Conservation (phyloP, 2,329 filamentous ascomycete species). For the Stemphylium vesicarium region DNA sequence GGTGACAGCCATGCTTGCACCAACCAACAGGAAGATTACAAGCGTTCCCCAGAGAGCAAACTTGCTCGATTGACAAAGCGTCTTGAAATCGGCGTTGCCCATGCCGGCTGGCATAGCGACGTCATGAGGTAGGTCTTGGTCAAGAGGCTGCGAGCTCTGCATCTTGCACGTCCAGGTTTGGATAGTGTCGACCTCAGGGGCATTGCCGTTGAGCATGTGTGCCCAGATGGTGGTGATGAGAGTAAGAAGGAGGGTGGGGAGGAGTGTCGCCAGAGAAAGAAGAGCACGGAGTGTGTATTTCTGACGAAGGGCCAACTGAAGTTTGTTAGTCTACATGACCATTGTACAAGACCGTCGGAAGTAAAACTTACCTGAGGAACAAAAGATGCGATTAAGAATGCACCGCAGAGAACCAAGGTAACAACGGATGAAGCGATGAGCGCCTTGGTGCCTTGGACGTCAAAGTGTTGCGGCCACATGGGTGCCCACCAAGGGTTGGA, state of each 20-base stretch:
- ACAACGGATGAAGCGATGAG: slow-evolving; percentile 50
- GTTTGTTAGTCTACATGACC: slow-evolving; percentile 8
- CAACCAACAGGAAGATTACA: slow-evolving; percentile 50
- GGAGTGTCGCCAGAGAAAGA: slow-evolving; percentile 43
- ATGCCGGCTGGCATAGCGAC: slow-evolving; percentile 32
- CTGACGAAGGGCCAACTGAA: slow-evolving; percentile 41
- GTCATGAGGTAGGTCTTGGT: slow-evolving; percentile 24
- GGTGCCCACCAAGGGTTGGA: slow-evolving; percentile 57
- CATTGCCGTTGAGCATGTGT: slow-evolving; percentile 46
- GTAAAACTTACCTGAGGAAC: slow-evolving; percentile 41
- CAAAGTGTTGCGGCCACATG: slow-evolving; percentile 57
- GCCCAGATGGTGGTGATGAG: slow-evolving; percentile 51
- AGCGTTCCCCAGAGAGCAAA: slow-evolving; percentile 55
- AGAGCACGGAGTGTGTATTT: slow-evolving; percentile 49
- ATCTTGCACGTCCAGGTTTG: slow-evolving; percentile 51
- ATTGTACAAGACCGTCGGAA: background rate
- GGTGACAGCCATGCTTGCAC: slow-evolving; percentile 37
- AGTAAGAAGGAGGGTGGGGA: slow-evolving; percentile 48
- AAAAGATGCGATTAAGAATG: slow-evolving; percentile 43
- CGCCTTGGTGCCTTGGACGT: slow-evolving; percentile 51
- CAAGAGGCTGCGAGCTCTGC: slow-evolving; percentile 34
- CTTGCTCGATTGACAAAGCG: slow-evolving; percentile 52
- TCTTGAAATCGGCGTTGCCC: slow-evolving; percentile 47
- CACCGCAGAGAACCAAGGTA: slow-evolving; percentile 48
- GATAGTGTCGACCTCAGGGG: slow-evolving; percentile 46